These are phyloP conservation scores for Lenwebbia sp. DNA, from an alignment of 345 rosid genomes.

Conservation along the genomic window DNA sequence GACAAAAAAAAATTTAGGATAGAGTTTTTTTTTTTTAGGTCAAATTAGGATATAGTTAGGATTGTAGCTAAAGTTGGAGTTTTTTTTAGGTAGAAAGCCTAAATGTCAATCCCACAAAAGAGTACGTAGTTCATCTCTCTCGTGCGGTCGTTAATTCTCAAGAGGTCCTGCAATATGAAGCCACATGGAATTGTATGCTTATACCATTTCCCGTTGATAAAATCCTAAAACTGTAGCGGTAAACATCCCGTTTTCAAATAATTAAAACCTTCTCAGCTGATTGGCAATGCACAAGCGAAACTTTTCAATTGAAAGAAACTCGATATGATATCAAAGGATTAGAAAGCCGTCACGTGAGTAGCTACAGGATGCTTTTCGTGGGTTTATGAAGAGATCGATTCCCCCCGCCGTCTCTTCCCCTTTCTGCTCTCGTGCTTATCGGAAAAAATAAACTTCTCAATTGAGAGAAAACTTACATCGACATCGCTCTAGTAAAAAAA, in stretches of 20 bases:
- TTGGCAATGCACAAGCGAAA: rapidly evolving
- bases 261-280: not conserved
- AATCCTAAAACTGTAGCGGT: not conserved
- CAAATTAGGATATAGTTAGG: no score
- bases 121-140: not conserved
- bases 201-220: rapidly evolving
- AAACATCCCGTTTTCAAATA: not conserved
- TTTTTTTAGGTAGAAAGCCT: no score
- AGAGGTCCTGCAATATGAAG: rapidly evolving
- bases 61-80: no score
- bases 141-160: not conserved
- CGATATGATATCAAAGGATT: not conserved
- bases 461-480: not conserved
- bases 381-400: not conserved
- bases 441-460: not conserved
- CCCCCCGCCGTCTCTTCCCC: not conserved
- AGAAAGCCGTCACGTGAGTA: not conserved
- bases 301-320: rapidly evolving
- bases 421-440: not conserved
- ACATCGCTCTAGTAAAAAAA: not conserved
- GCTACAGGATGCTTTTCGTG: not conserved
- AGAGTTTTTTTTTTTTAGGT: no score
- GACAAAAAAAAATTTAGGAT: no score
- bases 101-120: not conserved
- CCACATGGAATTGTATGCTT: rapidly evolving